A percentile compares a stretch with the other conserved stretches of the same genome.
Evolutionary conservation across 306 rosid genomes (phyloP).

Genomic region (Vicia villosa): DNA sequence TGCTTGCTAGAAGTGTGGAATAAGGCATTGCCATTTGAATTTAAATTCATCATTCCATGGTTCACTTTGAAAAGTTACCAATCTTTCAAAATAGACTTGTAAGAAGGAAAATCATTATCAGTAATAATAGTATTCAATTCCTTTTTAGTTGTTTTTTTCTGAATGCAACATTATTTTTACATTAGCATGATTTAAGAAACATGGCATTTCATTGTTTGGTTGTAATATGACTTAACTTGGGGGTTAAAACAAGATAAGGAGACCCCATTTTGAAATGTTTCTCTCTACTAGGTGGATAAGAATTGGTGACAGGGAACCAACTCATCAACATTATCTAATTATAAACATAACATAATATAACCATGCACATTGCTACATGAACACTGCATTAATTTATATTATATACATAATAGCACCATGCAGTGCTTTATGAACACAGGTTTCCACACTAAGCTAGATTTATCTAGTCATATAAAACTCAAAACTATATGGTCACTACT

Average conservation of each 20-base stretch:
- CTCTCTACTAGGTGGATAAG: too few species aligned
- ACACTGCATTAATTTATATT: background rate
- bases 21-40: slow-evolving; percentile 39
- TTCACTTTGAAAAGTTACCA: background rate
- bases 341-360: background rate
- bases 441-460: slow-evolving; percentile 18
- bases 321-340: too few species aligned
- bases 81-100: slow-evolving; percentile 13
- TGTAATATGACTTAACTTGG: too few species aligned
- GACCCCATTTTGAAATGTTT: too few species aligned
- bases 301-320: too few species aligned
- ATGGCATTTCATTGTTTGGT: too few species aligned
- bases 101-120: background rate
- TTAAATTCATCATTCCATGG: slow-evolving; percentile 15
- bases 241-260: too few species aligned
- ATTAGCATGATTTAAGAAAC: background rate
- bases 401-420: slow-evolving; percentile 15
- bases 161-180: background rate
- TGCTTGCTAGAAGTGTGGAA: slow-evolving; percentile 17
- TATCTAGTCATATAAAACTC: slow-evolving; percentile 1
- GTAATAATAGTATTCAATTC: background rate
- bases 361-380: background rate
- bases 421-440: slow-evolving; percentile 13
- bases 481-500: slow-evolving; percentile 6
- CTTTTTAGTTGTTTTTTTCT: slow-evolving; percentile 17